Evolutionary conservation across 148 eudicot genomes (phyloP).

Genomic region (Simmondsia chinensis): DNA sequence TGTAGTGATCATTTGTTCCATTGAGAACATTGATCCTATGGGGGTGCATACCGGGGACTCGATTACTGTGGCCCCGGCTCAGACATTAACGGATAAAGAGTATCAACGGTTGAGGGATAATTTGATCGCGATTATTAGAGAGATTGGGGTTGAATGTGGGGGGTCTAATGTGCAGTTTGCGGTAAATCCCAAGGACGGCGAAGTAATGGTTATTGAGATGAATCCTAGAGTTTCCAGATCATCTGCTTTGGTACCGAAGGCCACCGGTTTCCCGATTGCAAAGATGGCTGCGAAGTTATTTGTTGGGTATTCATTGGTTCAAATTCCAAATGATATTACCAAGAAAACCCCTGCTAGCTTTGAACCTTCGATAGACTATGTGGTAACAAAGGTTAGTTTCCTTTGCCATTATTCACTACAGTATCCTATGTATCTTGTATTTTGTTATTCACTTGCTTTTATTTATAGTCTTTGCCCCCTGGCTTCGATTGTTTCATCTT

Average conservation of each 20-base stretch:
- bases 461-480: no score
- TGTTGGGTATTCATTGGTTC: conserved; percentile 84
- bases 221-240: conserved; percentile 98
- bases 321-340: conserved; percentile 97
- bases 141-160: conserved; percentile 98
- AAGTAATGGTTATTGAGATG: conserved; percentile 98
- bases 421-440: no score
- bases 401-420: neutral
- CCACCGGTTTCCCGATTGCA: conserved; percentile 98
- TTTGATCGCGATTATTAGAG: conserved; percentile 84
- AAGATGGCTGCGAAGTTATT: conserved; percentile 99
- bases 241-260: conserved; percentile 93
- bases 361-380: conserved; percentile 96
- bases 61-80: conserved; percentile 94
- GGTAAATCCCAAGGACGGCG: conserved; percentile 88
- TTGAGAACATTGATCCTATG: conserved; percentile 95
- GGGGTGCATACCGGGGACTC: conserved; percentile 98
- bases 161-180: conserved; percentile 99
- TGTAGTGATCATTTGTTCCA: conserved; percentile 94
- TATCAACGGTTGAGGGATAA: conserved; percentile 93
- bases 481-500: no score
- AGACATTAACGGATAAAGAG: conserved; percentile 92
- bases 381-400: conserved; percentile 80
- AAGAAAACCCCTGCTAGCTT: conserved; percentile 97
- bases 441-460: no score